Base-by-base conservation (phyloP, 202 grass and related monocot species). In the Digitaria exilis region DNA sequence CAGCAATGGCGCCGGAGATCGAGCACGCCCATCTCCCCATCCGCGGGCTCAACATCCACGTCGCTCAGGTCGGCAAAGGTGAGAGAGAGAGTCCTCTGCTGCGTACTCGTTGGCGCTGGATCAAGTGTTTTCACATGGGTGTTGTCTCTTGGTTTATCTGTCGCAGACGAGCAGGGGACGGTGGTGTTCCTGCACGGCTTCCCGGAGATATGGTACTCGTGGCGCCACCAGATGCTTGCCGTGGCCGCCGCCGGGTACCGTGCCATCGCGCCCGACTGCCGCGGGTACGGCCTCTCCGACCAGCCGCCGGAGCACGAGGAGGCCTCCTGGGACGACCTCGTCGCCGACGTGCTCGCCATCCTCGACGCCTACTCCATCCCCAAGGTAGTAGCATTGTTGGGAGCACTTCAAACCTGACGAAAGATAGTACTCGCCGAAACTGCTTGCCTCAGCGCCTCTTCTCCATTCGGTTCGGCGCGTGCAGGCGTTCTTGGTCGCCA, bases 111-210 rank as follows among this genome's bases (percentile, higher is more conserved):
- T 41, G 34, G 35, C 35, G 35, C 35, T 37, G 35, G 35, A 37
- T 37, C 35, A 5, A 37, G 35, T 37, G 35, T 35, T n/a, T 13
- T 16, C 2, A n/a, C n/a, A n/a, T n/a, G n/a, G n/a, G n/a, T n/a
- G n/a, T 39, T 32, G 16, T 4, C 43, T 49, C 11, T 3, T 82
- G 17, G 17, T 26, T 7, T 67, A 0, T 13, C 1, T 44, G 30
- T 55, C 24, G 78, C 82, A 97, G 94, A 41, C 56, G 85, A 90
- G 62, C 60, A 90, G 13, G 91, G 89, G 0, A 88, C 87, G 31
- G 91, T 97, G 73, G 87, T 97, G 63, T 97, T 97, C 89, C 75
- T 97, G 70, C 94, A 97, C 87, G 91, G 91, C 7, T 97, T 97
- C 83, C 94, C 91, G 57, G 94, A 97, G 82, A 97, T 94, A 84